Conservation (phyloP, 805 yeast species). For the Pichia nanzhaoensis region DNA sequence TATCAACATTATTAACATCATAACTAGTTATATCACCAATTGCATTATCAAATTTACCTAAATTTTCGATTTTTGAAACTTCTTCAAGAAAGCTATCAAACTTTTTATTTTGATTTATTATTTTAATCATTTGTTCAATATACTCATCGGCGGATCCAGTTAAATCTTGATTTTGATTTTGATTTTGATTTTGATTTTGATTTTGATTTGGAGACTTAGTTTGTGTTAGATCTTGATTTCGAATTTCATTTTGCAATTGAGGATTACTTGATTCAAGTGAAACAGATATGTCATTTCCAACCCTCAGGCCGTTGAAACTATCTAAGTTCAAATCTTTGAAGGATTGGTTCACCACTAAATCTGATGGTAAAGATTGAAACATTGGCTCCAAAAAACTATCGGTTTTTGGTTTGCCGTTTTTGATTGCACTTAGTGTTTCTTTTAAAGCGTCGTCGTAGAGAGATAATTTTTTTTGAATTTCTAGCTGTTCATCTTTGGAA, state of each 20-base stretch:
- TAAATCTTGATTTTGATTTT: background rate
- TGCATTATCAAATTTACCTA: conserved; percentile 8
- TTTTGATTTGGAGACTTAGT: background rate
- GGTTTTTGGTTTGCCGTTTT: conserved; percentile 12
- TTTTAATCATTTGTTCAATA: conserved; percentile 20
- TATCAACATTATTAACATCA: background rate
- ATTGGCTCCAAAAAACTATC: conserved; percentile 7
- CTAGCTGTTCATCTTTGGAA: conserved; percentile 11
- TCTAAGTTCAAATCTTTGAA: conserved; percentile 3
- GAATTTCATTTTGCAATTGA: background rate
- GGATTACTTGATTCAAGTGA: conserved; percentile 7
- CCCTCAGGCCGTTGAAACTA: conserved; percentile 5
- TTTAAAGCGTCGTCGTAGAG: conserved; percentile 18
- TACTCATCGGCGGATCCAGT: conserved; percentile 18
- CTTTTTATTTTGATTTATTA: conserved; percentile 20
- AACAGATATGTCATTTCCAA: background rate
- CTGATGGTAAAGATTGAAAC: conserved; percentile 4
- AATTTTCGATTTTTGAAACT: conserved; percentile 16
- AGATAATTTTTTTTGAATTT: conserved; percentile 17
- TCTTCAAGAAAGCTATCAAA: conserved; percentile 22
- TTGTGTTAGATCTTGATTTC: background rate
- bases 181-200: background rate
- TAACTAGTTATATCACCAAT: background rate
- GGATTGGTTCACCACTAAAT: conserved; percentile 4
- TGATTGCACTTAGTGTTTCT: conserved; percentile 17